These are phyloP conservation scores for Komagataella ulmi DNA, from an alignment of 805 yeast species.

Conservation along the genomic window DNA sequence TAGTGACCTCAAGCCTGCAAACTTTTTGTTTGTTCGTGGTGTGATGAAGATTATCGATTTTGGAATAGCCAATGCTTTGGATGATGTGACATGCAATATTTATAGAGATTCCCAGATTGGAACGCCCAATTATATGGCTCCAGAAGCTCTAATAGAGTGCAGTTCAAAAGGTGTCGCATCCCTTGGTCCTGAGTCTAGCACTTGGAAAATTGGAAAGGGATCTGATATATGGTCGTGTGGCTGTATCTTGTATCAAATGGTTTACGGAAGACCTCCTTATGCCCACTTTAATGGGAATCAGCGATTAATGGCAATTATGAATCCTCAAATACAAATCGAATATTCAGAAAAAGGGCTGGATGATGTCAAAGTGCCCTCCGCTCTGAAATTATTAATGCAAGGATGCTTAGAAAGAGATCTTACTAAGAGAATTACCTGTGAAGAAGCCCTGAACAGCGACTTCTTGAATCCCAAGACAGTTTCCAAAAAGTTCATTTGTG, in stretches of 20 bases:
- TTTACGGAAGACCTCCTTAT: conserved; percentile 88
- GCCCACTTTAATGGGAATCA: conserved; percentile 66
- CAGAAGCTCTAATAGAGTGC: conserved; percentile 74
- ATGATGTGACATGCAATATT: conserved; percentile 82
- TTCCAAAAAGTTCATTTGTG: conserved; percentile 50
- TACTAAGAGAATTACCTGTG: conserved; percentile 45
- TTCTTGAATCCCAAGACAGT: conserved; percentile 70
- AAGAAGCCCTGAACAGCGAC: conserved; percentile 42
- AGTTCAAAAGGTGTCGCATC: conserved; percentile 14
- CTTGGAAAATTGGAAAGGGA: conserved; percentile 82
- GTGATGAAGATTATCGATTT: conserved; percentile 82
- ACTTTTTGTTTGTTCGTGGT: conserved; percentile 73
- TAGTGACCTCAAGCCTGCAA: conserved; percentile 41
- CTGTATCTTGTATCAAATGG: conserved; percentile 89
- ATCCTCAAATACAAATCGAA: conserved; percentile 59
- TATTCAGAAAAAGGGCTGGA: conserved; percentile 55
- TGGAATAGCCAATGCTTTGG: conserved; percentile 91
- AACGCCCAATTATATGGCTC: conserved; percentile 97
- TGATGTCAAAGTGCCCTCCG: conserved; percentile 47
- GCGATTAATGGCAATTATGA: conserved; percentile 72
- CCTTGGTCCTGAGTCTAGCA: conserved; percentile 13
- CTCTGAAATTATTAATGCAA: conserved; percentile 58
- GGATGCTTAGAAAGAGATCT: conserved; percentile 68
- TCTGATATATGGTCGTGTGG: conserved; percentile 98
- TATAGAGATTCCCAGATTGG: conserved; percentile 89